Evolutionary conservation across 495 filamentous ascomycete genomes (phyloP), one percentile per base, ranked within the genome.

Genomic region (Trichoderma erinaceum): DNA sequence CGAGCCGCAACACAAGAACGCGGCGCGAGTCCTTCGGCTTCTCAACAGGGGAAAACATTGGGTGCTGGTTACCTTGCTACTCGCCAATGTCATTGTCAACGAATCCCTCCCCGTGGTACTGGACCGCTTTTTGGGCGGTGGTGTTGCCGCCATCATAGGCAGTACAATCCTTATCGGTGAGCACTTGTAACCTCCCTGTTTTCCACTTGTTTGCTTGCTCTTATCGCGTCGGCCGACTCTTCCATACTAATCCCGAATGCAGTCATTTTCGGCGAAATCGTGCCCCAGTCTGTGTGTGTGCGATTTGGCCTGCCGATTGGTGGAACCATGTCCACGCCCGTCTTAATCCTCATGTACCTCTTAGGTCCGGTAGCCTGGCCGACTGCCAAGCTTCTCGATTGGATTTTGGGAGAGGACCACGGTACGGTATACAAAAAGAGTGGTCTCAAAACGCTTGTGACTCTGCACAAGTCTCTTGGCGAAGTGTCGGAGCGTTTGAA

Each of bases 251-350:
- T 50, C 29, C 12, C 13, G 23, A 38, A 27, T 18, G 50, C 69
- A 96, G 95, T 99, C 69, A 98, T 99, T 72, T 99, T 99, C 75
- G 95, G 95, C 68, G 95, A 99, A 79, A 84, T 99, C 71, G 89
- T 96, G 58, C 95, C 95, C 23, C 95, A 99, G 76, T 97, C 93
- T 32, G 85, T 98, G 64, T 99, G 95, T 76, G 95, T 98, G 67
- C 91, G 96, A 67, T 97, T 97, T 76, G 95, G 95, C 63, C 86
- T 98, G 25, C 91, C 90, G n/a, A 98, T 99, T 73, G 95, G 95
- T 46, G 93, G 94, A 46, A 94, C 88, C 81, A 93, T 97, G 90
- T 88, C 93, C 50, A 93, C 92, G 63, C 88, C 91, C 66, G 95
- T 99, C 50, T 81, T 96, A 41, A 78, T 83, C 41, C 85, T 99